Percentiles rank a stretch among this genome's conserved stretches.
phyloP scores from a whole-genome alignment of 345 rosid genomes.

The Erysimum cheiranthoides region DNA sequence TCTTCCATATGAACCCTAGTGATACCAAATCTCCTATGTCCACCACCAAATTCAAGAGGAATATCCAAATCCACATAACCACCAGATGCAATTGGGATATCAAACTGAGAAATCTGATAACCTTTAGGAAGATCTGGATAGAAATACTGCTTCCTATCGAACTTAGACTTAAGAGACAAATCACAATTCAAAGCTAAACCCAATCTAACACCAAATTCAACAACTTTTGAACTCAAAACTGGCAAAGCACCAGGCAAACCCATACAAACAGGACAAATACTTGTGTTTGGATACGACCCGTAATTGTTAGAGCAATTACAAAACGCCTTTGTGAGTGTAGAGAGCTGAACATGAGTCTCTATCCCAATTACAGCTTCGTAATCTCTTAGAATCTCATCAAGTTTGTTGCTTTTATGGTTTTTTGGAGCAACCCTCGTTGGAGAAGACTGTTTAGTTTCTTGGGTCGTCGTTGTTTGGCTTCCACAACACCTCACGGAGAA shows the following conservation, averaged over 20 bases:
- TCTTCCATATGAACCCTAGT: conserved; percentile 99
- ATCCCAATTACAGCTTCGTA: conserved; percentile 91
- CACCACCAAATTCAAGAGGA: conserved; percentile 91
- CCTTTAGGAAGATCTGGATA: conserved; percentile 99
- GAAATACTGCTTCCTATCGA: conserved; percentile 96
- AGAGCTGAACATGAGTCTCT: conserved; percentile 95
- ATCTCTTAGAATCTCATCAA: conserved; percentile 59
- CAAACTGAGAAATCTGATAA: conserved; percentile 96
- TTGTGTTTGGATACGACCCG: conserved; percentile 76
- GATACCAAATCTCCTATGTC: conserved; percentile 84
- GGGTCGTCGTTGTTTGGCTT: conserved; percentile 57
- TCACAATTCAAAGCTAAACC: conserved; percentile 90
- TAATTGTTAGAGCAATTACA: conserved; percentile 86
- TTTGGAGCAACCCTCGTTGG: conserved; percentile 55
- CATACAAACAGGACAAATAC: conserved; percentile 90
- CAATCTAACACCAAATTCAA: conserved; percentile 81
- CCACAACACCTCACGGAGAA: conserved; percentile 57
- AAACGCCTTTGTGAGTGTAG: conserved; percentile 87
- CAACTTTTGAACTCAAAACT: conserved; percentile 80
- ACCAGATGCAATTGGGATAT: conserved; percentile 79
- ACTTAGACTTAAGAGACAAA: conserved; percentile 78
- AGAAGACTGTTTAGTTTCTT: conserved; percentile 55
- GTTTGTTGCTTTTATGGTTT: conserved; percentile 49
- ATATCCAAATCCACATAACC: conserved; percentile 87
- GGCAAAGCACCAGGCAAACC: conserved; percentile 98